Evolutionary conservation across 2,329 filamentous ascomycete genomes (phyloP).

Genomic region (Paradendryphiella salina): DNA sequence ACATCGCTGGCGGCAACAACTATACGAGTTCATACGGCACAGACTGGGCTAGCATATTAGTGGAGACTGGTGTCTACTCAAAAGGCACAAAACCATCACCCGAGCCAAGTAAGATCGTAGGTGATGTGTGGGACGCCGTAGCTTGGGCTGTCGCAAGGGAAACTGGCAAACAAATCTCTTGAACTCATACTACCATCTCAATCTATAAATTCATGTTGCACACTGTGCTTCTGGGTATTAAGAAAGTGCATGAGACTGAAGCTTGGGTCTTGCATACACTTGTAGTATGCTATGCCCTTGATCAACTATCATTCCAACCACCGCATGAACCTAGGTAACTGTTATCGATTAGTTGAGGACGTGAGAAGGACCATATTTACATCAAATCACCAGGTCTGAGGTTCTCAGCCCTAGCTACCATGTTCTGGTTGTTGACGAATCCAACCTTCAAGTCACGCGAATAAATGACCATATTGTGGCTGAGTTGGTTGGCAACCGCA

Average conservation of each 20-base stretch:
- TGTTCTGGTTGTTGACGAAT: slow-evolving; percentile 53
- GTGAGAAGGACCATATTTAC: slow-evolving; percentile 1
- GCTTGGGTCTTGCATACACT: not conserved
- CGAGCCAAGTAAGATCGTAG: slow-evolving; percentile 66
- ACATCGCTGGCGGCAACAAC: slow-evolving; percentile 84
- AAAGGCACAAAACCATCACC: slow-evolving; percentile 60
- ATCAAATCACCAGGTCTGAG: slow-evolving; percentile 34
- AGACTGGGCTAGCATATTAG: slow-evolving; percentile 76
- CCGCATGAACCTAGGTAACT: slow-evolving; percentile 4
- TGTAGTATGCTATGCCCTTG: not conserved
- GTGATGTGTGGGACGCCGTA: slow-evolving; percentile 77
- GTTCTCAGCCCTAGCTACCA: slow-evolving; percentile 40
- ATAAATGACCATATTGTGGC: slow-evolving; percentile 64
- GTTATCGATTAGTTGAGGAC: not conserved
- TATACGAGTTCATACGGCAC: slow-evolving; percentile 69
- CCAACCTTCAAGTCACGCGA: slow-evolving; percentile 63
- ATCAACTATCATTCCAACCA: slow-evolving; percentile 5
- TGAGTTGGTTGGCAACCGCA: slow-evolving; percentile 67
- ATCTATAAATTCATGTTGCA: not conserved
- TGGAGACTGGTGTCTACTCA: slow-evolving; percentile 77
- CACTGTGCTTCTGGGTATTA: not conserved
- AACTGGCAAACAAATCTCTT: slow-evolving; percentile 51
- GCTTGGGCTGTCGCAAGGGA: slow-evolving; percentile 68
- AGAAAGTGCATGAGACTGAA: not conserved
- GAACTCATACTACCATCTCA: not conserved